Base-by-base conservation (phyloP, 345 rosid genomes). In the Camelina neglecta region DNA sequence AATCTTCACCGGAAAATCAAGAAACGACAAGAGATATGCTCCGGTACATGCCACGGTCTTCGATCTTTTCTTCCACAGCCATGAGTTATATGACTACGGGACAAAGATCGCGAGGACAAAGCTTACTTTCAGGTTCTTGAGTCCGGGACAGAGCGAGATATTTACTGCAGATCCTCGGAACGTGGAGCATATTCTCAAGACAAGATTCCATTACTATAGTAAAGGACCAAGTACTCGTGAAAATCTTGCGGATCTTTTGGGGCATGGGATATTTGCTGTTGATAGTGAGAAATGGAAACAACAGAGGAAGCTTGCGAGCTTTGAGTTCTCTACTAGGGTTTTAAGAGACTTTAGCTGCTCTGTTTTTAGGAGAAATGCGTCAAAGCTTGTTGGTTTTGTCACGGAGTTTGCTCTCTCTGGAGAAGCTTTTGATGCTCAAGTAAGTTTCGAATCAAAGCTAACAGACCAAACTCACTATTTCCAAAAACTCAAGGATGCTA, bases 241-340 rank as follows among this genome's bases (percentile, higher is more conserved):
- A 11, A 71, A 85, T 3, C 2, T 74, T 4, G 60, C 12, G 1
- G 90, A 90, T 58, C 77, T 92, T 64, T 67, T 90, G 11, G 96
- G 97, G 16, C 76, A 85, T 13, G 97, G 97, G 26, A 88, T 92
- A 1, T 88, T 88, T 12, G 77, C 72, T 8, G 94, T 77, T 35
- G 90, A 92, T 67, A 96, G 96, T n/a, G 90, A 88, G 2, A 88
- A 83, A 71, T 92, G 96, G 97, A 75, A 69, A 79, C 89, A 87
- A 31, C 94, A 92, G 76, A 82, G 97, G 72, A 92, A 90, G 87
- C 82, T 86, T 0, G 86, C 89, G 1, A 90, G 92, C 80, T 80
- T 72, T 23, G 91, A 92, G 83, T 92, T 92, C 73, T 89, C 91
- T 0, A 78, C 92, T 0, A 82, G 91, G 42, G 89, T 87, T 49